These are phyloP conservation scores for Penicillium sp. DNA, from an alignment of 2,329 filamentous ascomycete genomes.

Conservation along the genomic window DNA sequence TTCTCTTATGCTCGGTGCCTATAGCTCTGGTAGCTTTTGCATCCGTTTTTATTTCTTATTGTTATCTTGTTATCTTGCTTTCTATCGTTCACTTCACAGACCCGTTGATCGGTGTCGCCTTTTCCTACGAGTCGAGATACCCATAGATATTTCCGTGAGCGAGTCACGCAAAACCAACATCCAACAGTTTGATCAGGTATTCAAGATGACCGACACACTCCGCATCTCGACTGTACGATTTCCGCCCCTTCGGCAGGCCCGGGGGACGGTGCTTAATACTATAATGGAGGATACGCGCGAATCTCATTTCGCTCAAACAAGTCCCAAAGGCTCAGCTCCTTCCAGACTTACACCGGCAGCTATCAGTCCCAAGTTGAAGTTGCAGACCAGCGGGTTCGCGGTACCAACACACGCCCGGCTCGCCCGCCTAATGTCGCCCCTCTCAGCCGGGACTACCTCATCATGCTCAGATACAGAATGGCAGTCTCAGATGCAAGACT, in stretches of 20 bases:
- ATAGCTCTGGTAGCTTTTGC: constrained; percentile 38
- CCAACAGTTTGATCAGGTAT: constrained; percentile 12
- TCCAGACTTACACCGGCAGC: constrained; percentile 9
- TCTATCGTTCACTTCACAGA: constrained; percentile 10
- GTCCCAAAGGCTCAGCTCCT: constrained; percentile 6
- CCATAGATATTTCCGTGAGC: constrained; percentile 23
- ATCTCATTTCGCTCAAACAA: constrained; percentile 24
- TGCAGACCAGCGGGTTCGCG: constrained; percentile 34
- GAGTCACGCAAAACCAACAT: constrained; percentile 31
- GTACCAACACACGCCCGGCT: constrained; percentile 22
- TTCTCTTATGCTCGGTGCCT: constrained; percentile 24
- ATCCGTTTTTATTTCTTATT: constrained; percentile 25
- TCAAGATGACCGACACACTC: constrained; percentile 49
- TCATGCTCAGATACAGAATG: constrained; percentile 56
- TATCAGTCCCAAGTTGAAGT: constrained; percentile 35
- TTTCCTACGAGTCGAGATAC: constrained; percentile 27
- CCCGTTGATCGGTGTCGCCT: constrained; percentile 37
- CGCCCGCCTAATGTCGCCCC: constrained; percentile 33
- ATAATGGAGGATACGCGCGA: constrained; percentile 58
- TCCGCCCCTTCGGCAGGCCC: constrained; percentile 58
- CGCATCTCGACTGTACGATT: constrained; percentile 53
- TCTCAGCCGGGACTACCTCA: constrained; percentile 34
- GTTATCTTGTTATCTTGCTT: constrained; percentile 21
- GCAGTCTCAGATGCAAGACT: constrained; percentile 68
- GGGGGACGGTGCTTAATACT: constrained; percentile 61